Base-by-base conservation (phyloP, 2,329 filamentous ascomycete species). In the Pseudonectria buxi region DNA sequence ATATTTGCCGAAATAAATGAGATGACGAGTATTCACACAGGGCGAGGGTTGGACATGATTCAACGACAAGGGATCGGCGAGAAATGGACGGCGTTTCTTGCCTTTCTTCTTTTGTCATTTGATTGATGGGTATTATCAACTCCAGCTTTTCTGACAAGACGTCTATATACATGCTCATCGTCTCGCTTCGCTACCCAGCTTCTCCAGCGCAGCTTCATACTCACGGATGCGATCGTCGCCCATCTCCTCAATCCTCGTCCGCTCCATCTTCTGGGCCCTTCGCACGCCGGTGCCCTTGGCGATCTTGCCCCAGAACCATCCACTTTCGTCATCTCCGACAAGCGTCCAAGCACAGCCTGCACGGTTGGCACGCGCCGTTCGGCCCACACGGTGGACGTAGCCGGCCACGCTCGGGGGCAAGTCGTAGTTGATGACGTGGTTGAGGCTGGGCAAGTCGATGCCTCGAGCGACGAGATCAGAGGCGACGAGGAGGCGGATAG, bases 401-500 rank as follows among this genome's bases (percentile, higher is more conserved):
- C 80, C 83, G 6, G 83, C 83, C 24, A 88, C 67, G 52, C 82
- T 89, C 4, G 78, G 74, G 0, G 90, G 90, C 33, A 95, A 72
- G 57, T 95, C 90, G 67, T 96, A 96, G 64, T 95, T 95, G 61
- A 96, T 69, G 30, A 96, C 87, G 54, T 94, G 85, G 25, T 81
- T 79, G 30, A 96, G 74, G 30, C 76, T 73, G 1, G 78, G 76
- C 10, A 95, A 71, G 59, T 96, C 90, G 16, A 96, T 78, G 51
- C 90, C 92, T 44, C 90, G 84, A 3, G 88, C 86, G 1, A 92
- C 86, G n/a, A 94, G 82, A 57, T 96, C 90, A 0, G 92, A 94
- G 1, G 89, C 88, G 30, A 96, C 81, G 28, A 96, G 76, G 30
- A 94, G 78, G 6, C 80, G 79, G 16, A 85, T 61, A 39, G 76